A percentile compares a stretch with the other conserved stretches of the same genome.
Evolutionary conservation across 1,139 yeast genomes (phyloP).

Genomic region (Taphrina pruni): DNA sequence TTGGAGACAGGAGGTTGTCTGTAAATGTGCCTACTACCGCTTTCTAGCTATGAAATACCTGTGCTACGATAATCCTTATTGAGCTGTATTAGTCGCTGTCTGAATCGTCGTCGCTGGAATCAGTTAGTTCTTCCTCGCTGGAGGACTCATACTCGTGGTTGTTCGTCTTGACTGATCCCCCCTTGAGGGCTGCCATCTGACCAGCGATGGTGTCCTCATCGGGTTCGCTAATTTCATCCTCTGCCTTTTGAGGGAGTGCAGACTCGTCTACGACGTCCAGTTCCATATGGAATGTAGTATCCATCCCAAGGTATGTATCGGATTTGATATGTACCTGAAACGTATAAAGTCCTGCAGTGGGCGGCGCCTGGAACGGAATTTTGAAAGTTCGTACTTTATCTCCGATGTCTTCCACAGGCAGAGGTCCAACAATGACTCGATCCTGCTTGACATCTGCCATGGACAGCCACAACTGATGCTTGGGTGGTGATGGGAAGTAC

Average conservation of each 20-base stretch:
- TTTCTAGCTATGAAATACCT: neutral
- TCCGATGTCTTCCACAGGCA: conserved; percentile 38
- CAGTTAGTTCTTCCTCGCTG: conserved; percentile 33
- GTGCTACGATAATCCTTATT: neutral
- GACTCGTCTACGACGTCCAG: conserved; percentile 37
- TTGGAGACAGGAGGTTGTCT: neutral
- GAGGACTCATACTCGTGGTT: conserved; percentile 31
- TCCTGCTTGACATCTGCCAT: conserved; percentile 43
- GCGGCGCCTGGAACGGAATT: conserved; percentile 44
- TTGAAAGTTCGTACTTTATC: conserved; percentile 37
- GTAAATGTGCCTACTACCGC: too few relatives aligned
- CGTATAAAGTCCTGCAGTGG: conserved; percentile 40
- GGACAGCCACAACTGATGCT: conserved; percentile 43
- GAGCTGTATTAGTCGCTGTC: conserved; percentile 17
- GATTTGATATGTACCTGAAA: conserved; percentile 43
- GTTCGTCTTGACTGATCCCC: conserved; percentile 17
- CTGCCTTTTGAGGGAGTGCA: conserved; percentile 14
- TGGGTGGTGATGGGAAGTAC: conserved; percentile 33
- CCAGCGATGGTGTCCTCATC: conserved; percentile 39
- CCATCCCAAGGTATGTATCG: conserved; percentile 43
- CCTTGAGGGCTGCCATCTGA: conserved; percentile 37
- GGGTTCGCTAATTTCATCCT: conserved; percentile 35
- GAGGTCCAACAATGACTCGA: conserved; percentile 44
- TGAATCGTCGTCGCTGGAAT: conserved; percentile 34
- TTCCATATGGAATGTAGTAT: conserved; percentile 36